Percentiles rank a stretch among this genome's conserved stretches.
These are phyloP conservation scores for Dictyostelium capitatum DNA, from an alignment of 78 protist species.

Conservation along the genomic window DNA sequence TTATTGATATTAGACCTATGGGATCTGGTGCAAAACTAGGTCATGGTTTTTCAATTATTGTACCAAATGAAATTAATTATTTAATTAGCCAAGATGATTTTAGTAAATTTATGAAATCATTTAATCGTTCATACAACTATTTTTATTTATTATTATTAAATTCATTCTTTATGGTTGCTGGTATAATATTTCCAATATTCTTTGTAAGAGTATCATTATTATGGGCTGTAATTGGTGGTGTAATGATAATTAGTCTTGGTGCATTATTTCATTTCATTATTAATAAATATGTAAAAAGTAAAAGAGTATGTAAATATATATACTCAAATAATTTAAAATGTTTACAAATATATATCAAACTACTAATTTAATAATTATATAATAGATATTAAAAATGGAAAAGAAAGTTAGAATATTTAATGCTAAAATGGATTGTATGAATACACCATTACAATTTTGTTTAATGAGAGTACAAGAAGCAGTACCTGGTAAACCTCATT, in stretches of 20 bases:
- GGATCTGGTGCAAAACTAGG: conserved; percentile 8
- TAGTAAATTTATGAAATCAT: not conserved
- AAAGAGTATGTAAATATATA: conserved; percentile 21
- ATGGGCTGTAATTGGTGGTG: conserved; percentile 7
- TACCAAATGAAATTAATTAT: not conserved
- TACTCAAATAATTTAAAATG: no score
- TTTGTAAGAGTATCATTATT: not conserved
- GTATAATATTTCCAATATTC: conserved; percentile 2
- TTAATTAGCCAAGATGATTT: not conserved
- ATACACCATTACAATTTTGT: conserved; percentile 12
- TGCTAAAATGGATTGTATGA: not conserved
- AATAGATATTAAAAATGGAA: not conserved
- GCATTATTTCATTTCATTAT: not conserved
- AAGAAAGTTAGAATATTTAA: not conserved
- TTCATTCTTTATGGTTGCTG: not conserved
- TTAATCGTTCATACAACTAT: not conserved
- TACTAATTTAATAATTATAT: no score
- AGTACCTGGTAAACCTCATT: conserved; percentile 13
- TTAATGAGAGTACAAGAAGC: conserved; percentile 30
- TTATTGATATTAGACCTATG: not conserved
- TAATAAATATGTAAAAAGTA: not conserved
- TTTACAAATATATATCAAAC: no score
- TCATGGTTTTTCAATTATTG: not conserved
- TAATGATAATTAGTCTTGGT: not conserved
- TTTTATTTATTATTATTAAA: conserved; percentile 11